phyloP scores from a whole-genome alignment of 108 stramenopile species.

The Licmophora abbreviata region DNA sequence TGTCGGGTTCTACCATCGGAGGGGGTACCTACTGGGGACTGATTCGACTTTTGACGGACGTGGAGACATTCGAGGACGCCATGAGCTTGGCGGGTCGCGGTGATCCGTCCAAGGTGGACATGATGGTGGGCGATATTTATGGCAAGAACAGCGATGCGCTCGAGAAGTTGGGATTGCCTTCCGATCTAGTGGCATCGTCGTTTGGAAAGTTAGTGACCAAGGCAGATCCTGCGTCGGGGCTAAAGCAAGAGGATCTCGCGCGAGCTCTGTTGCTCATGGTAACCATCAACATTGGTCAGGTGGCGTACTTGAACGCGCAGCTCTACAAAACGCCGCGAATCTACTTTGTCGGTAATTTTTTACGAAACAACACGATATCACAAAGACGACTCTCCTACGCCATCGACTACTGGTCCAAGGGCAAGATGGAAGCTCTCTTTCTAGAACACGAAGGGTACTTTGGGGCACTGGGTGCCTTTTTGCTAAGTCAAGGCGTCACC shows the following conservation, averaged over 20 bases:
- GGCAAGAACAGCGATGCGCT: slow-evolving; percentile 82
- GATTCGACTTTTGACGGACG: slow-evolving; percentile 89
- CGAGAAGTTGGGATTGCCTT: slow-evolving; percentile 83
- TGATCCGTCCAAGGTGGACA: slow-evolving; percentile 74
- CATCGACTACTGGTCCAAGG: slow-evolving; percentile 95
- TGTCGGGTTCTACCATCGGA: slow-evolving; percentile 96
- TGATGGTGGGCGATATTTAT: slow-evolving; percentile 98
- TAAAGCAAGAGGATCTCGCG: slow-evolving; percentile 91
- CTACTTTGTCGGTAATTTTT: slow-evolving; percentile 96
- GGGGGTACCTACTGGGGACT: slow-evolving; percentile 99
- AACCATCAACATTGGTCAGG: slow-evolving; percentile 97
- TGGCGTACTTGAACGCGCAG: slow-evolving; percentile 92
- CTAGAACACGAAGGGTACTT: slow-evolving; percentile 94
- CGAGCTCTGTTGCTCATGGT: slow-evolving; percentile 95
- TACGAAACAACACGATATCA: slow-evolving; percentile 89
- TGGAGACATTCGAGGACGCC: slow-evolving; percentile 86
- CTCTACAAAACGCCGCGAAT: slow-evolving; percentile 81
- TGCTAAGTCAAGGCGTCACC: slow-evolving; percentile 61
- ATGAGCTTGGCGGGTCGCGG: slow-evolving; percentile 89
- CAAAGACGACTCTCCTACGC: slow-evolving; percentile 86
- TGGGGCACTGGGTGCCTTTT: slow-evolving; percentile 88
- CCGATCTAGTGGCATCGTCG: slow-evolving; percentile 88
- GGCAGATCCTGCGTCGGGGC: slow-evolving; percentile 69
- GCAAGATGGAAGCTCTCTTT: slow-evolving; percentile 95
- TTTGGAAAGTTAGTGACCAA: slow-evolving; percentile 97